Conservation (phyloP, 257 asterid species). For the Salvia hispanica region DNA sequence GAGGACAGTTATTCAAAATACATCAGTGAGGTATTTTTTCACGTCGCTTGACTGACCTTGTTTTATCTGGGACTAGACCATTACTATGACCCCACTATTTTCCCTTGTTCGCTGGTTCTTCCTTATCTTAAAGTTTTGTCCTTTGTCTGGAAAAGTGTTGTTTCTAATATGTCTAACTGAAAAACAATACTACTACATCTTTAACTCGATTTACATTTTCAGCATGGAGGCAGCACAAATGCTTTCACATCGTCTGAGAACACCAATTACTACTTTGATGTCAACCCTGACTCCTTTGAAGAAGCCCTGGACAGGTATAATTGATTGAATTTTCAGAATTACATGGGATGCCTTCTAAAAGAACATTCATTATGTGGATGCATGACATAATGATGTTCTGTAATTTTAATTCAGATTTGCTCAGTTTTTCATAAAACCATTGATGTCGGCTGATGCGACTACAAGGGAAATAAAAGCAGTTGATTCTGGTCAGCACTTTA, state of each 20-base stretch:
- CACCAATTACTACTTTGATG: slow-evolving; percentile 87
- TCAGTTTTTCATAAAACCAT: slow-evolving; percentile 91
- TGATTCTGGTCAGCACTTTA: slow-evolving; percentile 74
- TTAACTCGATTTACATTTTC: slow-evolving; percentile 25
- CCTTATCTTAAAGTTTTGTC: slow-evolving; percentile 4
- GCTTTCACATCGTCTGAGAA: slow-evolving; percentile 87
- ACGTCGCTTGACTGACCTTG: slow-evolving; percentile 20
- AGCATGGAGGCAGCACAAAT: slow-evolving; percentile 99
- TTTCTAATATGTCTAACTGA: slow-evolving; percentile 19
- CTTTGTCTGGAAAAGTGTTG: slow-evolving; percentile 7
- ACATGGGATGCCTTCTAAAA: slow-evolving; percentile 7
- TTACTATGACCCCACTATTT: background rate
- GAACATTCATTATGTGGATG: slow-evolving; percentile 9
- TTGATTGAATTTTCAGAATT: slow-evolving; percentile 10
- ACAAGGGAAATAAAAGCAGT: slow-evolving; percentile 94
- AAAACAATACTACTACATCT: background rate
- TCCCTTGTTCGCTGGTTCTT: slow-evolving; percentile 8
- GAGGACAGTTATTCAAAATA: slow-evolving; percentile 95
- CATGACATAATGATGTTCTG: slow-evolving; percentile 24
- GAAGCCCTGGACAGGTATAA: slow-evolving; percentile 94
- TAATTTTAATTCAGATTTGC: slow-evolving; percentile 58
- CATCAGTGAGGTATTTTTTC: slow-evolving; percentile 70
- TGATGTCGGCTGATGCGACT: slow-evolving; percentile 98
- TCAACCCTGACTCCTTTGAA: slow-evolving; percentile 81
- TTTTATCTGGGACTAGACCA: slow-evolving; percentile 11